Base-by-base conservation (phyloP, 2,329 filamentous ascomycete genomes). In the Dactylellina haptotyla region DNA sequence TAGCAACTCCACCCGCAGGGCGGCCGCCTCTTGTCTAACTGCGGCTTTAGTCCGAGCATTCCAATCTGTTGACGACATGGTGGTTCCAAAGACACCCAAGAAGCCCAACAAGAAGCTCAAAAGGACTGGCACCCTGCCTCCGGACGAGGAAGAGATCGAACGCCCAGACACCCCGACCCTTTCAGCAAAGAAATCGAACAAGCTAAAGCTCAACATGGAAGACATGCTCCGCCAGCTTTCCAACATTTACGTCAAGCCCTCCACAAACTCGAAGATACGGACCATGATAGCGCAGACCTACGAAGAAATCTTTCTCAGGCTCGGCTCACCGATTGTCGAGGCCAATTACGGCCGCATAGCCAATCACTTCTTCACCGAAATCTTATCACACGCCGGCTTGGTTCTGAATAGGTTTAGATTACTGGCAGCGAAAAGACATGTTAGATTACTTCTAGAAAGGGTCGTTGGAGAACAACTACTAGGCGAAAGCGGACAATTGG, bases 281-380 rank as follows among this genome's bases (percentile, higher is more conserved):
- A 91, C 93, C 37, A 93, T 91, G 5, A 88, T 99, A 59, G 91
- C 91, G 4, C 85, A 96, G 8, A 96, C 93, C 82, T 98, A 97
- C 79, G 89, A 90, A 74, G 90, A 90, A 77, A 85, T 97, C 6
- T 84, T 98, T 54, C 88, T 87, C 76, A 88, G 88, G 12, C 82
- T 99, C 8, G 93, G 92, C 3, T 90, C 95, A 79, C 90, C 88
- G 75, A 85, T 90, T n/a, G 87, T 98, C 4, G 93, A 97, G 81
- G 85, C 86, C 46, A 90, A 92, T 77, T 99, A 97, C 79, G 83
- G 89, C 32, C 88, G 87, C 58, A 93, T 99, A 75, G 87, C 93
- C 3, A 89, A 90, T 75, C 92, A 93, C 79, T 83, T 98, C 30
- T 89, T 95, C 5, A 83, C 88, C 25, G 93, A 98, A 63, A 80